phyloP scores from a whole-genome alignment of 768 basidiomycete species.

The Mycena galericulata region DNA sequence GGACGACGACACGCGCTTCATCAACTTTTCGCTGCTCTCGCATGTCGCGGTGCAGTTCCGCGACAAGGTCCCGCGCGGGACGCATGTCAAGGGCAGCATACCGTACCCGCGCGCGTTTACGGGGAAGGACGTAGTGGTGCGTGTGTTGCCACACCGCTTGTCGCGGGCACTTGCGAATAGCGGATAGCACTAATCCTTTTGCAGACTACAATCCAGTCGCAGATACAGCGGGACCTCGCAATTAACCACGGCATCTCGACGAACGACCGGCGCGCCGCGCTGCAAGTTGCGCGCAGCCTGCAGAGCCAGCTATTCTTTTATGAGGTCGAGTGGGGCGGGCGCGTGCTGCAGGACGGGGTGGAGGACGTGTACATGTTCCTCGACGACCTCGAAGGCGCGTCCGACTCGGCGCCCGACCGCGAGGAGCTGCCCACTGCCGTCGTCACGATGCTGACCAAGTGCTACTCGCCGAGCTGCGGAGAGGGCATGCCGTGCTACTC shows the following conservation, averaged over 20 bases:
- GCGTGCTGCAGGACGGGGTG: conserved; percentile 84
- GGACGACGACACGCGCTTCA: conserved; percentile 79
- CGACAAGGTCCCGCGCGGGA: conserved; percentile 89
- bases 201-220: conserved; percentile 89
- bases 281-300: conserved; percentile 90
- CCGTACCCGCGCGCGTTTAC: conserved; percentile 93
- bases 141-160: too few relatives aligned
- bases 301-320: conserved; percentile 96
- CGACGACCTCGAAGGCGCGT: conserved; percentile 79
- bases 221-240: conserved; percentile 87
- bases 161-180: not conserved
- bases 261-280: conserved; percentile 83
- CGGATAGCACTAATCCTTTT: conserved; percentile 12
- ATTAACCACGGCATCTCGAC: conserved; percentile 80
- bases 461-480: conserved; percentile 89
- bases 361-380: conserved; percentile 96
- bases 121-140: conserved; percentile 92
- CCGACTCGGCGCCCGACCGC: conserved; percentile 69
- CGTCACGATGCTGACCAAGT: conserved; percentile 88
- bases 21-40: conserved; percentile 89
- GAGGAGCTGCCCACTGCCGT: conserved; percentile 89
- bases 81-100: conserved; percentile 93
- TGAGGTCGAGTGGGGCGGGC: conserved; percentile 95
- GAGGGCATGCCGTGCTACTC: conserved; percentile 88
- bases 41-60: conserved; percentile 91